These are phyloP conservation scores for Pichia cactophila DNA, from an alignment of 1,139 yeast genomes.

Conservation along the genomic window DNA sequence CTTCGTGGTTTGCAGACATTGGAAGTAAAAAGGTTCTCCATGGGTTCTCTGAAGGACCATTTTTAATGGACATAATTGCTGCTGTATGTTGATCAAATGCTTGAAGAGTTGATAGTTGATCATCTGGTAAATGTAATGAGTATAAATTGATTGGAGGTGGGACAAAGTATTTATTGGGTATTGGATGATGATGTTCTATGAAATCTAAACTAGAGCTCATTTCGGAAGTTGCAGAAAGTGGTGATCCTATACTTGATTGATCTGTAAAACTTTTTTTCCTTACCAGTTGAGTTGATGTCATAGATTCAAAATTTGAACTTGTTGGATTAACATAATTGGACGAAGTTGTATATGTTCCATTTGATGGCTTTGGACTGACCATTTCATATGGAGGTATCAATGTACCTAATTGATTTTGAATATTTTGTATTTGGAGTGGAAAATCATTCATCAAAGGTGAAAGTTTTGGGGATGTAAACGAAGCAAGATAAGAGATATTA, in stretches of 20 bases:
- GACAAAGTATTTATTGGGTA: neutral
- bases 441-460: neutral
- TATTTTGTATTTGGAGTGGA: neutral
- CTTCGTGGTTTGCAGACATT: conserved; percentile 44
- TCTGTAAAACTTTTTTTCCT: neutral
- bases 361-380: conserved; percentile 3
- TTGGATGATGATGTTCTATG: conserved; percentile 1
- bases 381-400: conserved; percentile 2
- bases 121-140: conserved; percentile 18
- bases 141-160: conserved; percentile 6
- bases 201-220: conserved; percentile 1
- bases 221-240: conserved; percentile 2
- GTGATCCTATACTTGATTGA: neutral
- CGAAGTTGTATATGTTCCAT: conserved; percentile 2
- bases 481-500: neutral
- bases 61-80: conserved; percentile 54
- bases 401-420: neutral
- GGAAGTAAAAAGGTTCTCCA: conserved; percentile 59
- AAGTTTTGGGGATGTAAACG: neutral
- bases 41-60: conserved; percentile 59
- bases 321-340: neutral
- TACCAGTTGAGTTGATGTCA: neutral
- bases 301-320: neutral
- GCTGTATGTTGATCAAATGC: conserved; percentile 46
- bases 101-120: conserved; percentile 26